Conservation (phyloP, 1,284 basidiomycete species). For the Coriolopsis trogii region DNA sequence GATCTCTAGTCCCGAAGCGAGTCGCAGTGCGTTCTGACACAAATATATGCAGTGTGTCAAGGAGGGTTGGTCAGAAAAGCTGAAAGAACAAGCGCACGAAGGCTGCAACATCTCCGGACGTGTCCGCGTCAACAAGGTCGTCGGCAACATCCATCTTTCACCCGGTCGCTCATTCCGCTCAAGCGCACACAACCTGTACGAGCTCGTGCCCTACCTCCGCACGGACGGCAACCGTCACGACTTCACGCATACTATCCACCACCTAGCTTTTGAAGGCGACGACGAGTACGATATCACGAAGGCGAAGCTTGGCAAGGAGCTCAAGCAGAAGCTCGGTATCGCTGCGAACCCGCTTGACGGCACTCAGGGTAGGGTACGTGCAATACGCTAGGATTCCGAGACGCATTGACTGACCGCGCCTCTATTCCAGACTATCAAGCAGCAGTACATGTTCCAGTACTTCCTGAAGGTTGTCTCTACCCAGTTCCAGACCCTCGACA, state of each 20-base stretch:
- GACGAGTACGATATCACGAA: conserved; percentile 76
- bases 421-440: conserved; percentile 59
- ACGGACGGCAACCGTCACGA: conserved; percentile 89
- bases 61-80: conserved; percentile 95
- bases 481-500: conserved; percentile 83
- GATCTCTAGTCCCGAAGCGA: too few species aligned
- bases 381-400: not conserved
- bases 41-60: conserved; percentile 72
- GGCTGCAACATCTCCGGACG: conserved; percentile 94
- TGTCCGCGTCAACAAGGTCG: conserved; percentile 96
- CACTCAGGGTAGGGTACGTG: conserved; percentile 61
- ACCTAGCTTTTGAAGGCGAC: conserved; percentile 84
- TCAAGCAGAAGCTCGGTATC: conserved; percentile 81
- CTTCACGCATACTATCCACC: conserved; percentile 90
- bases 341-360: conserved; percentile 80
- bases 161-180: conserved; percentile 94
- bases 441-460: conserved; percentile 94
- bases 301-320: conserved; percentile 59
- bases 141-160: conserved; percentile 88
- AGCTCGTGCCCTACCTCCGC: conserved; percentile 94
- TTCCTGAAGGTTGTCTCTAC: conserved; percentile 98
- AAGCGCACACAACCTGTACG: conserved; percentile 83
- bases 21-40: not conserved
- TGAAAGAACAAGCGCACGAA: conserved; percentile 90
- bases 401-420: conserved; percentile 4